These are phyloP conservation scores for Fusarium buharicum DNA, from an alignment of 2,329 filamentous ascomycete species.

Conservation along the genomic window DNA sequence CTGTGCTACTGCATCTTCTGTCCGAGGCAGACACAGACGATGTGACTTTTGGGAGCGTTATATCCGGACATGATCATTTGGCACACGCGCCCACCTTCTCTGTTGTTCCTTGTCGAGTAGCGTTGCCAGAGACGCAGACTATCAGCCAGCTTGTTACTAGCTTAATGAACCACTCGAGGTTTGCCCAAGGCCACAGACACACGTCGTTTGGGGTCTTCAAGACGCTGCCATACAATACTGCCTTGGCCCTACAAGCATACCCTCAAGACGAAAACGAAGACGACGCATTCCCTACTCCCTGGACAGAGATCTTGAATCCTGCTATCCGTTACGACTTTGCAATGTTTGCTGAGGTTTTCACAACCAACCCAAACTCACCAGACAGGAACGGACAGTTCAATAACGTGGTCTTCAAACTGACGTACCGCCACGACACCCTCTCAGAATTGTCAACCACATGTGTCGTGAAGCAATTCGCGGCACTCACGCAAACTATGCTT, in stretches of 20 bases:
- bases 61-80: conserved; percentile 4
- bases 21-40: conserved; percentile 23
- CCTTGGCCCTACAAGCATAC: conserved; percentile 20
- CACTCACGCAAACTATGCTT: not conserved
- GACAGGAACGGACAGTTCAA: not conserved
- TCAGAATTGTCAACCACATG: not conserved
- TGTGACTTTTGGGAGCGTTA: conserved; percentile 8
- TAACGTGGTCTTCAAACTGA: conserved; percentile 18
- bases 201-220: conserved; percentile 22
- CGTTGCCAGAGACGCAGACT: conserved; percentile 2
- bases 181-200: conserved; percentile 6
- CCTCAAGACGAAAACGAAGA: not conserved
- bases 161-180: not conserved
- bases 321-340: conserved; percentile 30
- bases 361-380: not conserved
- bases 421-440: conserved; percentile 15
- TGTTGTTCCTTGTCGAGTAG: conserved; percentile 18
- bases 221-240: conserved; percentile 28
- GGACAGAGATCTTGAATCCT: conserved; percentile 15
- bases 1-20: conserved; percentile 8
- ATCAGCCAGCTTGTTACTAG: not conserved
- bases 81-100: conserved; percentile 22
- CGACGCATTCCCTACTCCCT: not conserved
- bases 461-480: conserved; percentile 16
- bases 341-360: conserved; percentile 28